Conservation (phyloP, 2,329 filamentous ascomycete genomes). For the Cladobotryum mycophilum region DNA sequence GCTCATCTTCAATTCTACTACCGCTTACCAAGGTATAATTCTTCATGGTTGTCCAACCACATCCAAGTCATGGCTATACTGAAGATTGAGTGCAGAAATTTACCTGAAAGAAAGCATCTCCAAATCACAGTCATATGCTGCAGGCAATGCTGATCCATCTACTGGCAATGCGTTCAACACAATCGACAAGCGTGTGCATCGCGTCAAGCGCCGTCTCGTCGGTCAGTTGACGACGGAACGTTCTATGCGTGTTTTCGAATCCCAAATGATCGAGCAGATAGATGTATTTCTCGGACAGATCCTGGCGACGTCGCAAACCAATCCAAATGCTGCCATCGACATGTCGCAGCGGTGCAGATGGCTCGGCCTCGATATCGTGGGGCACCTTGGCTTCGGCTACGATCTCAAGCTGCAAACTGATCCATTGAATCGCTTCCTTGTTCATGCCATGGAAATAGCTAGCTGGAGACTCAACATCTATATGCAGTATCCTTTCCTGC, state of each 20-base stretch:
- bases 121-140: neutral
- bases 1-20: neutral
- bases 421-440: neutral
- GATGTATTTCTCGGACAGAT: neutral
- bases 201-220: neutral
- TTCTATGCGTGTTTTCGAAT: slow-evolving; percentile 2
- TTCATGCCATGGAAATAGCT: neutral
- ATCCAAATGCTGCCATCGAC: neutral
- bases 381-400: slow-evolving; percentile 1
- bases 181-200: neutral
- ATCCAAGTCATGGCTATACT: too few species aligned
- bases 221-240: neutral
- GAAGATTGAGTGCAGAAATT: neutral
- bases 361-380: slow-evolving; percentile 1
- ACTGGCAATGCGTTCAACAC: neutral
- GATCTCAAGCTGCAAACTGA: neutral
- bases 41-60: too few species aligned
- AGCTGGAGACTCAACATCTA: slow-evolving; percentile 1
- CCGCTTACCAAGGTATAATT: neutral
- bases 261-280: neutral
- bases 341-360: neutral
- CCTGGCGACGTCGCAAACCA: neutral
- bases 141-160: neutral
- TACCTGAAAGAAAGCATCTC: neutral
- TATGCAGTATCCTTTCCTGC: slow-evolving; percentile 1